phyloP scores from a whole-genome alignment of 1,284 basidiomycete species.

The Ganoderma lingzhi region DNA sequence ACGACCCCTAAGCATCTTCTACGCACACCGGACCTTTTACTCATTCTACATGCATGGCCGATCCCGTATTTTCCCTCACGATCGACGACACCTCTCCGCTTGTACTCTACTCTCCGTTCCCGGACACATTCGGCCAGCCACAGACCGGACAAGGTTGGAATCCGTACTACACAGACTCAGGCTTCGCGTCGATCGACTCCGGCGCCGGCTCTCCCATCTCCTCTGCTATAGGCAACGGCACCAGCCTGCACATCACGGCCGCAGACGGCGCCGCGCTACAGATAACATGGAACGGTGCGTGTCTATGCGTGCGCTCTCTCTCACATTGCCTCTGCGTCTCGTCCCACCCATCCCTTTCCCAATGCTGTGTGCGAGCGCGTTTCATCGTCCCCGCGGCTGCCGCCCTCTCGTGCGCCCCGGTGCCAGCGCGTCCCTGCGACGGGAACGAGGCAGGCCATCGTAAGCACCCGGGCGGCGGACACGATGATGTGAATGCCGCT shows the following conservation, averaged over 20 bases:
- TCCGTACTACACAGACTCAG: constrained; percentile 60
- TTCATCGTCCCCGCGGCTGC: not conserved
- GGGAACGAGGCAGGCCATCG: not conserved
- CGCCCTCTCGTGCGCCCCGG: not conserved
- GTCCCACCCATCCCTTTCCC: constrained; percentile 6
- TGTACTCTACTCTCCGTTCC: constrained; percentile 66
- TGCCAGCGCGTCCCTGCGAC: constrained; percentile 1
- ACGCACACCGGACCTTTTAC: constrained; percentile 3
- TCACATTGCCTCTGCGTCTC: constrained; percentile 1
- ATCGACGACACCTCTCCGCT: constrained; percentile 75
- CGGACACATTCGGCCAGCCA: constrained; percentile 58
- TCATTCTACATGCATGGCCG: constrained; percentile 55
- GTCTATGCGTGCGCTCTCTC: constrained; percentile 4
- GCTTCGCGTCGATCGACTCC: constrained; percentile 48
- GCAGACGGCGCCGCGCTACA: constrained; percentile 61
- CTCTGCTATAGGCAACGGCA: constrained; percentile 58
- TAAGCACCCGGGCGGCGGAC: constrained; percentile 10
- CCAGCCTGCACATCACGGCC: constrained; percentile 66
- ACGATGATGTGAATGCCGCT: constrained; percentile 15
- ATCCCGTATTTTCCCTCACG: constrained; percentile 52
- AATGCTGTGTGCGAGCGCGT: constrained; percentile 7
- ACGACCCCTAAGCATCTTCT: constrained; percentile 10
- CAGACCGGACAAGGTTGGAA: constrained; percentile 67
- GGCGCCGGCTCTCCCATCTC: constrained; percentile 26
- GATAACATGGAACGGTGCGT: constrained; percentile 68